A percentile compares a stretch with the other conserved stretches of the same genome.
Conservation (phyloP, 1,284 basidiomycete genomes). For the Hortiboletus rubellus region DNA sequence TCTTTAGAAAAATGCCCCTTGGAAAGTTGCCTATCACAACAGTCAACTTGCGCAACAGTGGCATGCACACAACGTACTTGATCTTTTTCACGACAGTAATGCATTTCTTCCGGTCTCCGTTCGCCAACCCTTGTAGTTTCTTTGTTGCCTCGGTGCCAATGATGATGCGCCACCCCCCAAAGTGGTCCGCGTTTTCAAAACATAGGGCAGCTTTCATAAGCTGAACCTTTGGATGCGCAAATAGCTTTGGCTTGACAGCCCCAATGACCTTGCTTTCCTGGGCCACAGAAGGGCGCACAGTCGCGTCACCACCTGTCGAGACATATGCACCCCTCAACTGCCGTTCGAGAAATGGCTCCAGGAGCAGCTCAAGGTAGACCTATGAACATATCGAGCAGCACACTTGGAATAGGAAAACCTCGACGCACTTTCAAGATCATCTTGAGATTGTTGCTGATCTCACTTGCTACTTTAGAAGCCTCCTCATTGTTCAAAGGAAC, state of each 20-base stretch:
- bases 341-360: not conserved
- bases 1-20: slow-evolving; percentile 66
- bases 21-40: slow-evolving; percentile 53
- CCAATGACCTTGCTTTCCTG: not conserved
- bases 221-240: slow-evolving; percentile 46
- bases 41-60: not conserved
- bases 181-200: slow-evolving; percentile 51
- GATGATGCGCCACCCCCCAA: slow-evolving; percentile 55
- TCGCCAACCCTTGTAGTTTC: slow-evolving; percentile 43
- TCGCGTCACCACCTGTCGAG: not conserved
- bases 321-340: slow-evolving; percentile 17
- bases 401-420: not conserved
- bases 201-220: slow-evolving; percentile 51
- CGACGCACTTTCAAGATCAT: slow-evolving; percentile 32
- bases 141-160: slow-evolving; percentile 47
- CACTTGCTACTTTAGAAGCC: slow-evolving; percentile 16
- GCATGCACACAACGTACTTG: slow-evolving; percentile 38
- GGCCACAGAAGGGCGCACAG: no score
- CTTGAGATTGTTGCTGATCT: slow-evolving; percentile 28
- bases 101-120: slow-evolving; percentile 43
- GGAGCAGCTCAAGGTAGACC: slow-evolving; percentile 26
- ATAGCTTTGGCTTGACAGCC: slow-evolving; percentile 11
- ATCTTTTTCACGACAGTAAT: slow-evolving; percentile 61
- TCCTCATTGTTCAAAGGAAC: slow-evolving; percentile 31
- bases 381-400: slow-evolving; percentile 7